These are phyloP conservation scores for Monilinia laxa DNA, from an alignment of 2,329 filamentous ascomycete genomes.

Conservation along the genomic window DNA sequence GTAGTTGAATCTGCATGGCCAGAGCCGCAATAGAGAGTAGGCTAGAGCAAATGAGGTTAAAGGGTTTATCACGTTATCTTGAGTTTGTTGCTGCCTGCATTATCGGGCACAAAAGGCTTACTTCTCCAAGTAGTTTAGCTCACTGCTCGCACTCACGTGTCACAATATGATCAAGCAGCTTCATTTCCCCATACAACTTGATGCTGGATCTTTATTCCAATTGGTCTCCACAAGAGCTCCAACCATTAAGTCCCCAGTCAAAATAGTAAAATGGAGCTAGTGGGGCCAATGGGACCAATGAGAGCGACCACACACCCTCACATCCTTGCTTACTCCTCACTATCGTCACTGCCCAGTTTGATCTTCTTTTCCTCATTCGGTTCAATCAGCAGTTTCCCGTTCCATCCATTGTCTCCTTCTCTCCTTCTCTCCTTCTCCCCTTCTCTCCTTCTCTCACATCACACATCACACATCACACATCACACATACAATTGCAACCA, in stretches of 20 bases:
- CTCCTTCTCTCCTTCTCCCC: too few relatives aligned
- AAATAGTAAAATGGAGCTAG: constrained; percentile 11
- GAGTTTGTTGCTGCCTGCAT: fast-evolving
- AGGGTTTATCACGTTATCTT: not conserved
- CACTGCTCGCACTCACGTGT: not conserved
- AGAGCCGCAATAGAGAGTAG: not conserved
- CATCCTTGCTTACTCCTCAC: not conserved
- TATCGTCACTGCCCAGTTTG: constrained; percentile 6
- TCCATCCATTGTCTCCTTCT: not conserved
- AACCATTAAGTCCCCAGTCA: not conserved
- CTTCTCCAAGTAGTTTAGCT: not conserved
- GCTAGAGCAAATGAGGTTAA: constrained; percentile 15
- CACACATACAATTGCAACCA: not conserved
- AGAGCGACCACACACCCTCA: too few relatives aligned
- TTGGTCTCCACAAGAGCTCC: constrained; percentile 13
- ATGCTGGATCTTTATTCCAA: not conserved
- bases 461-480: not conserved
- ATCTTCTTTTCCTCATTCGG: not conserved
- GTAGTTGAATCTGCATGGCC: constrained; percentile 10
- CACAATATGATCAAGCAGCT: not conserved
- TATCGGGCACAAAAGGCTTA: not conserved
- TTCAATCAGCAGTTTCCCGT: not conserved
- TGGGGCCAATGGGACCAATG: too few relatives aligned
- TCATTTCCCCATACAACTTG: constrained; percentile 2
- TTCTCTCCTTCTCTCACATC: not conserved